Evolutionary conservation across 1,139 yeast species (phyloP), one percentile per base, ranked within the genome.

Genomic region (Trichomonascaceae sp.): DNA sequence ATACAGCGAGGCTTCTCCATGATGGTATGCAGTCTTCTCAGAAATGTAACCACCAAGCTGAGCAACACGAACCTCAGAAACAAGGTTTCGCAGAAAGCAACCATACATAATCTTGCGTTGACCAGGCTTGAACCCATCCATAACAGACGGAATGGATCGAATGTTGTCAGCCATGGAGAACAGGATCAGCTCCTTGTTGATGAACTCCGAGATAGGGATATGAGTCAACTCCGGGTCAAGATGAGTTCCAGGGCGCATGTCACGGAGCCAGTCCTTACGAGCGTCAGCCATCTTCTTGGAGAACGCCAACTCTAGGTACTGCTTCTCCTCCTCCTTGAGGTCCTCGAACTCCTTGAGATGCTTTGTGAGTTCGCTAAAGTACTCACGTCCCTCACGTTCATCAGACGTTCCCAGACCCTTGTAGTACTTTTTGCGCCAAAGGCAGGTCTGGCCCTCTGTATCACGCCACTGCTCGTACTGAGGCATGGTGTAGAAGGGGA

Each of bases 391-490:
- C 60, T 89, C 99, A 26, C 62, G 65, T 36, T 61, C 64, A 1
- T 76, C 69, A 1, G 97, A 87, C 5, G 98, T 85, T 73, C 98
- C 99, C 67, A 92, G 70, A 71, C 99, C 99, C 67, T 92, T 92
- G 63, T 82, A 89, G 63, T 92, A 92, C 68, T 92, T 92, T 47
- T 82, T 93, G 34, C 78, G 73, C 93, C 96, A 92, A 17, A 87
- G 74, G 48, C 76, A 76, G 8, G 63, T 67, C 26, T 62, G 62
- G 28, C 96, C 93, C 45, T 79, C 93, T 4, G 72, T 70, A 33
- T 77, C 92, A 59, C 96, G 72, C 98, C 98, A 92, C 9, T 67
- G 56, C 52, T 89, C 97, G 54, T 84, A 92, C 52, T 92, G 97
- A 2, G 96, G 97, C 92, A 89, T 82, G 32, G 81, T 81, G 56